phyloP scores from a whole-genome alignment of 2,329 filamentous ascomycete species.

The Alternaria dauci region DNA sequence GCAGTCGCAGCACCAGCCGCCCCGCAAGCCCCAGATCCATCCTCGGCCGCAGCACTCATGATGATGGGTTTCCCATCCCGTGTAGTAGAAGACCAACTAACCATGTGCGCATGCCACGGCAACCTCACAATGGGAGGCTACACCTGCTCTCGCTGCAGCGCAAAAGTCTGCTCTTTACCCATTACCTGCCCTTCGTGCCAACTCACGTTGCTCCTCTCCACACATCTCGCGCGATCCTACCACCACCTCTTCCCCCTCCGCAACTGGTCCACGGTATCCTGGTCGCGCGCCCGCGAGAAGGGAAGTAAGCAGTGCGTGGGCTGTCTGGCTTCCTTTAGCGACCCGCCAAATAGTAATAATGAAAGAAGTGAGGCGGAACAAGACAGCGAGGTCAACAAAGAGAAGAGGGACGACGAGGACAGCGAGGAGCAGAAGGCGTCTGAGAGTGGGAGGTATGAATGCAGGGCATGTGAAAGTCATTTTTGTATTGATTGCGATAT shows the following conservation, averaged over 20 bases:
- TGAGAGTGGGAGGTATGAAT: slow-evolving; percentile 88
- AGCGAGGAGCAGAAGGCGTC: slow-evolving; percentile 63
- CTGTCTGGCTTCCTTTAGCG: slow-evolving; percentile 77
- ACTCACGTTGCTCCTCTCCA: slow-evolving; percentile 91
- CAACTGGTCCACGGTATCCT: slow-evolving; percentile 91
- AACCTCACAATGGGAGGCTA: slow-evolving; percentile 85
- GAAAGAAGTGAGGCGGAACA: slow-evolving; percentile 20
- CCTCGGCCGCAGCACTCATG: slow-evolving; percentile 66
- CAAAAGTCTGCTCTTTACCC: slow-evolving; percentile 89
- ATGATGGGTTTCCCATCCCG: slow-evolving; percentile 99
- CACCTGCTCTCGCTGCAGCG: slow-evolving; percentile 84
- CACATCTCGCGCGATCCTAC: slow-evolving; percentile 57
- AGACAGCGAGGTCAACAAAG: slow-evolving; percentile 21
- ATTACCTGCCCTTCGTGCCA: slow-evolving; percentile 91
- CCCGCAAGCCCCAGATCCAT: slow-evolving; percentile 45
- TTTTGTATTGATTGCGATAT: slow-evolving; percentile 99
- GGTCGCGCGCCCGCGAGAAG: slow-evolving; percentile 69
- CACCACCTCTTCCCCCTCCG: slow-evolving; percentile 62
- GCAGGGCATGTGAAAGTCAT: slow-evolving; percentile 83
- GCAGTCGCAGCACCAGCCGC: slow-evolving; percentile 42
- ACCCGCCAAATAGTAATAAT: slow-evolving; percentile 25
- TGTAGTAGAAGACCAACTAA: slow-evolving; percentile 74
- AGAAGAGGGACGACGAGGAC: slow-evolving; percentile 37
- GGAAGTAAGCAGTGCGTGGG: slow-evolving; percentile 72
- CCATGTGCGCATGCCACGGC: slow-evolving; percentile 91